Base-by-base conservation (phyloP, 2,329 filamentous ascomycete species). In the Pezicula rhizophila region DNA sequence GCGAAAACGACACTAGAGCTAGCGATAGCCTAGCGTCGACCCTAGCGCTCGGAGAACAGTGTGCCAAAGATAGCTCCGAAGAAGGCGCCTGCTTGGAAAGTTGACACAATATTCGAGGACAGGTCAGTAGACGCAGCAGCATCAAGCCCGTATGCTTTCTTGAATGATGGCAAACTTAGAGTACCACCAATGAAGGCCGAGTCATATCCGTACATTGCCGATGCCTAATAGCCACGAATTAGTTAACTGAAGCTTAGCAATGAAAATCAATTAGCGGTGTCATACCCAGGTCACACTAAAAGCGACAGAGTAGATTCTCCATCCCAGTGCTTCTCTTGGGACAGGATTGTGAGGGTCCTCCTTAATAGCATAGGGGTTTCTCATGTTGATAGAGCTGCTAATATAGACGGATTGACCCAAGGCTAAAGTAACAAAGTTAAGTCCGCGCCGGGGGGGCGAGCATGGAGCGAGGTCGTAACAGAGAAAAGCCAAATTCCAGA, bases 171-270 rank as follows among this genome's bases (percentile, higher is more conserved):
- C n/a, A 84, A 69, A 2, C 77, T 72, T 37, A 84, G 63, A 5
- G 80, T 82, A 1, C 78, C 81, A 47, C 78, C 79, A 48, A 83
- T 82, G 66, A 83, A 82, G 44, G 78, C 75, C 49, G 71, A 74
- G 53, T 80, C 77, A 47, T 52, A 52, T 11, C 50, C 54, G 44
- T 55, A 45, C 42, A 25, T 48, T 51, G 48, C 53, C n/a, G n/a
- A n/a, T n/a, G n/a, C n/a, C n/a, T n/a, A 53, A 20, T 35, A n/a
- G 33, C 11, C 33, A 11, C 11, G 33, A 11, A 2, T 35, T n/a
- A 11, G 2, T 11, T 35, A 11, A 35, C 11, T n/a, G n/a, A 11
- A 35, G 11, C 33, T 2, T 11, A 35, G 33, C 11, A n/a, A 35
- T 11, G 11, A 35, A 35, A 2, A 4, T 11, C 33, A n/a, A 35